A percentile compares a stretch with the other conserved stretches of the same genome.
These are phyloP conservation scores for Ceratonia siliqua DNA, from an alignment of 306 rosid species.

Conservation along the genomic window DNA sequence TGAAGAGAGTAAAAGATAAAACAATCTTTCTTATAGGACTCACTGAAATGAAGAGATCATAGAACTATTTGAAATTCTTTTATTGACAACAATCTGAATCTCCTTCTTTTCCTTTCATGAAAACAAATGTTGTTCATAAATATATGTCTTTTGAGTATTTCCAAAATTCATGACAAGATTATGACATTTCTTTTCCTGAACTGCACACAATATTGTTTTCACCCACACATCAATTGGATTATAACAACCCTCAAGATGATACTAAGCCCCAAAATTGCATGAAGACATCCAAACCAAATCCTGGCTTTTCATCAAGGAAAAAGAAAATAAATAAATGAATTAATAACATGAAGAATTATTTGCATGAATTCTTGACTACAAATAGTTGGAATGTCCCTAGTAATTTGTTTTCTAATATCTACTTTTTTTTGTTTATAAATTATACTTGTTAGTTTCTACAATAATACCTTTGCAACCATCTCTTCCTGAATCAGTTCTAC, in stretches of 20 bases:
- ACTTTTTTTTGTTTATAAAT: neutral
- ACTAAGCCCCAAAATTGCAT: neutral
- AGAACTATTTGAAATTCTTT: constrained; percentile 11
- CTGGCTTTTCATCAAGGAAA: neutral
- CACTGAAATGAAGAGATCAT: constrained; percentile 4
- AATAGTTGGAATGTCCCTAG: neutral
- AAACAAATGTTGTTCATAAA: constrained; percentile 7
- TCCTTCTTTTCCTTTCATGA: neutral
- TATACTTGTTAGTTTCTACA: neutral
- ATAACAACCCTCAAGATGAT: constrained; percentile 16
- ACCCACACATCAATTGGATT: constrained; percentile 11
- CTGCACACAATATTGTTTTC: constrained; percentile 11
- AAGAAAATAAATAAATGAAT: neutral
- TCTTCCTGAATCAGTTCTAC: neutral
- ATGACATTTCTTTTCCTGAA: constrained; percentile 7
- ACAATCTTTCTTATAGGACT: neutral
- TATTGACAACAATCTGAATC: neutral
- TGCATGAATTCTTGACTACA: constrained; percentile 17
- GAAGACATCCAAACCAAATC: constrained; percentile 23
- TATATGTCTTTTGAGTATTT: neutral
- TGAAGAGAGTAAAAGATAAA: neutral
- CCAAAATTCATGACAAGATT: constrained; percentile 19
- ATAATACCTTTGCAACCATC: constrained; percentile 11
- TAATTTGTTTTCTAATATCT: neutral
- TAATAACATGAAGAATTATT: neutral